Conservation (phyloP, 2,329 filamentous ascomycete species). For the Aspergillus sp. region DNA sequence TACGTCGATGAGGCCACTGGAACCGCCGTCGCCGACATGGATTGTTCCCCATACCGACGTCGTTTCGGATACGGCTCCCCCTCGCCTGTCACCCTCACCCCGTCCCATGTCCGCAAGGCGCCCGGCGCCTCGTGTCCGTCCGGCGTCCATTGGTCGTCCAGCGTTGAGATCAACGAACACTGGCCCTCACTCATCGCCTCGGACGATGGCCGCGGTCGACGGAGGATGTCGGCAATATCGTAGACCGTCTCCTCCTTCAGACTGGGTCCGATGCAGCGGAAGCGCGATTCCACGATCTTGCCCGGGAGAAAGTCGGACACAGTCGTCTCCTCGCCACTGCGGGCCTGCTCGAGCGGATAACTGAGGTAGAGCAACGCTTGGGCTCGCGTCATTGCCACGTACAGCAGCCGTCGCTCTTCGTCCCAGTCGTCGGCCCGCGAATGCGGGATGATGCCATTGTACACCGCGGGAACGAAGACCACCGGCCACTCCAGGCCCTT, state of each 20-base stretch:
- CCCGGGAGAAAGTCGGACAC: slow-evolving; percentile 71
- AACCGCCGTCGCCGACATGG: slow-evolving; percentile 28
- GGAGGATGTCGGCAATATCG: slow-evolving; percentile 69
- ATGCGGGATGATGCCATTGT: slow-evolving; percentile 88
- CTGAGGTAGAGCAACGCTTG: slow-evolving; percentile 84
- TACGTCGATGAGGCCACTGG: slow-evolving; percentile 49
- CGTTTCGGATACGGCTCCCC: slow-evolving; percentile 26
- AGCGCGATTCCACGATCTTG: slow-evolving; percentile 50
- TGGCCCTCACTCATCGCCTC: slow-evolving; percentile 53
- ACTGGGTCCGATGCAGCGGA: slow-evolving; percentile 66
- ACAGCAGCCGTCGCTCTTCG: slow-evolving; percentile 84
- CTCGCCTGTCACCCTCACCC: slow-evolving; percentile 18
- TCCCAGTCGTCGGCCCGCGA: slow-evolving; percentile 79
- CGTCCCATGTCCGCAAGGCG: slow-evolving; percentile 39
- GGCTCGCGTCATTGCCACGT: slow-evolving; percentile 95
- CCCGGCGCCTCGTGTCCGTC: slow-evolving; percentile 54
- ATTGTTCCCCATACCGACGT: slow-evolving; percentile 26
- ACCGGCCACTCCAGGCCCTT: slow-evolving; percentile 97
- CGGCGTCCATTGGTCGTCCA: slow-evolving; percentile 66
- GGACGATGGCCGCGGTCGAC: slow-evolving; percentile 59
- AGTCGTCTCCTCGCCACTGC: slow-evolving; percentile 57
- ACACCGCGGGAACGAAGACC: slow-evolving; percentile 87
- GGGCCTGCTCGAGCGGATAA: slow-evolving; percentile 68
- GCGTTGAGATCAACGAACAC: slow-evolving; percentile 47
- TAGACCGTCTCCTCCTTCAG: slow-evolving; percentile 63